A percentile compares a stretch with the other conserved stretches of the same genome.
These are phyloP conservation scores for Dactylellina sp. DNA, from an alignment of 2,329 filamentous ascomycete genomes.

Conservation along the genomic window DNA sequence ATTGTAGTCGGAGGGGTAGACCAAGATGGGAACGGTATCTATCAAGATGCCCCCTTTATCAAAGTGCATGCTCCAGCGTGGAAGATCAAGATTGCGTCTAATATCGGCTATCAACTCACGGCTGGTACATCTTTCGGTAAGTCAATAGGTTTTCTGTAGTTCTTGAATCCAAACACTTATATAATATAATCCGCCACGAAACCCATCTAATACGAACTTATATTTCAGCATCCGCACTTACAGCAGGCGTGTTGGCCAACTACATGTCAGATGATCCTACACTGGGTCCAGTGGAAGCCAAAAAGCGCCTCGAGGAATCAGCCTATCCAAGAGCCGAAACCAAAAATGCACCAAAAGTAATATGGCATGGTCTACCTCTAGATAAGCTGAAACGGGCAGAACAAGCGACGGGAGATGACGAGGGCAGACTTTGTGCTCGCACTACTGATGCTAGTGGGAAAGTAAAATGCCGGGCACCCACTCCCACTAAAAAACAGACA, in stretches of 20 bases:
- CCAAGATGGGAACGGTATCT: constrained; percentile 27
- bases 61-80: constrained; percentile 41
- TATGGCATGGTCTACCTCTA: constrained; percentile 25
- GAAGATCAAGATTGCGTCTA: constrained; percentile 39
- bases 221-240: constrained; percentile 27
- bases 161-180: no score
- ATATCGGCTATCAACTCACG: constrained; percentile 42
- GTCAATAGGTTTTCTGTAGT: background rate
- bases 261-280: constrained; percentile 5
- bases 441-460: background rate
- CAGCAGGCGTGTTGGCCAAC: constrained; percentile 32
- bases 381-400: background rate
- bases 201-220: background rate
- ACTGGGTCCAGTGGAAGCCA: background rate
- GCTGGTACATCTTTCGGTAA: constrained; percentile 44
- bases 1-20: constrained; percentile 44
- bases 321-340: constrained; percentile 6
- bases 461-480: background rate
- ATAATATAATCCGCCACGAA: no score
- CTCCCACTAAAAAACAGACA: background rate
- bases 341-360: constrained; percentile 21
- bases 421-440: background rate
- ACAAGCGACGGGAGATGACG: background rate
- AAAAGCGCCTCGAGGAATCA: background rate
- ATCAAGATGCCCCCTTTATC: constrained; percentile 15